Conservation (phyloP, 2,329 filamentous ascomycete species). For the Colletotrichum sp. region DNA sequence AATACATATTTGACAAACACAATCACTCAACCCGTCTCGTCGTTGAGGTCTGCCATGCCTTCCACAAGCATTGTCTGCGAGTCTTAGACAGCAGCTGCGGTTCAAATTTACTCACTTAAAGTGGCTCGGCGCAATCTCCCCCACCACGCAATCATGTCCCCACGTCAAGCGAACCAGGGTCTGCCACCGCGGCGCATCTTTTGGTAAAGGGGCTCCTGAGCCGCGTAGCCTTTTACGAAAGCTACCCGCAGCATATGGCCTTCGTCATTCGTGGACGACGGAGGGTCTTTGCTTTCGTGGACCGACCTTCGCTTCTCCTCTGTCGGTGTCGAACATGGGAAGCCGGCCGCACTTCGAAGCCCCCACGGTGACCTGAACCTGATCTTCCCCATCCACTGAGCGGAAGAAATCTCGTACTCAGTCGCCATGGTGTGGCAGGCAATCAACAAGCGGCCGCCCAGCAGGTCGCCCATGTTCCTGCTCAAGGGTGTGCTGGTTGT, state of each 20-base stretch:
- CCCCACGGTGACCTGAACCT: not conserved
- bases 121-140: slow-evolving; percentile 15
- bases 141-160: slow-evolving; percentile 5
- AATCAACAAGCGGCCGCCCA: not conserved
- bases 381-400: not conserved
- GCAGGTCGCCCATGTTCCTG: slow-evolving; percentile 6
- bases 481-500: slow-evolving; percentile 8
- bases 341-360: not conserved
- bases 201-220: slow-evolving; percentile 10
- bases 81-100: not conserved
- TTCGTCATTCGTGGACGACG: not conserved
- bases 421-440: slow-evolving; percentile 14
- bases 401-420: not conserved
- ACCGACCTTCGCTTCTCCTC: not conserved
- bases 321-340: not conserved
- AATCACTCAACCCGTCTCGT: not conserved
- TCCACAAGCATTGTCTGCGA: not conserved
- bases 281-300: not conserved
- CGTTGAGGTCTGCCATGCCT: not conserved
- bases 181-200: not conserved
- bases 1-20: not conserved
- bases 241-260: not conserved
- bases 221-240: slow-evolving; percentile 3
- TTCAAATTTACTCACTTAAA: not conserved
- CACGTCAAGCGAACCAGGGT: slow-evolving; percentile 13